Percentiles rank a stretch among this genome's conserved stretches.
phyloP scores from a whole-genome alignment of 2,329 filamentous ascomycete genomes.

The Fragosphaeria purpurea region DNA sequence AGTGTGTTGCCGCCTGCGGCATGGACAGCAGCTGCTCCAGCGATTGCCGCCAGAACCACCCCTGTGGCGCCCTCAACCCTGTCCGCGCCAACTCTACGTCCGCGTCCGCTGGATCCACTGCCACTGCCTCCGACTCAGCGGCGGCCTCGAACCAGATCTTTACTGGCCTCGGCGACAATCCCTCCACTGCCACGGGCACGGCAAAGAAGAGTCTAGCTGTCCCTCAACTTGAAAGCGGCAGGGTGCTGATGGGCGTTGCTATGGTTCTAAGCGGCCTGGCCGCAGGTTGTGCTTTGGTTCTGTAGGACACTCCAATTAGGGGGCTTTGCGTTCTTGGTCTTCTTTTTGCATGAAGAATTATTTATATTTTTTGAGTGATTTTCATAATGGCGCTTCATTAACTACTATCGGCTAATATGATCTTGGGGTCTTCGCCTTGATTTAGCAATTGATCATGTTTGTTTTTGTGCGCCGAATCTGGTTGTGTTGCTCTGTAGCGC shows the following conservation, averaged over 20 bases:
- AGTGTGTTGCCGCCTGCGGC: slow-evolving; percentile 53
- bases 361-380: too few relatives aligned
- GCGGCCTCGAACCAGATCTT: slow-evolving; percentile 23
- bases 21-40: slow-evolving; percentile 46
- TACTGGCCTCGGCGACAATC: slow-evolving; percentile 19
- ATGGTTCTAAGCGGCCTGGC: slow-evolving; percentile 16
- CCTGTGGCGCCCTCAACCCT: slow-evolving; percentile 62
- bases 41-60: slow-evolving; percentile 54
- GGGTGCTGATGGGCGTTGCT: slow-evolving; percentile 15
- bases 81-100: slow-evolving; percentile 46
- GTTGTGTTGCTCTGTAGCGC: too few relatives aligned
- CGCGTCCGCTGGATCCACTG: slow-evolving; percentile 30
- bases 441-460: too few relatives aligned
- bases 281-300: slow-evolving; percentile 24
- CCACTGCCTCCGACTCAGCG: slow-evolving; percentile 22
- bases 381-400: too few relatives aligned
- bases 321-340: too few relatives aligned
- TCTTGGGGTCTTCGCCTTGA: too few relatives aligned
- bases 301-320: slow-evolving; percentile 24
- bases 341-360: too few relatives aligned
- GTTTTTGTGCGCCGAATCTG: too few relatives aligned
- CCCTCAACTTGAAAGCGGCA: slow-evolving; percentile 22
- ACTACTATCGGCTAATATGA: too few relatives aligned
- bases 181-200: not conserved
- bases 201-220: slow-evolving; percentile 6